phyloP scores from a whole-genome alignment of 768 basidiomycete genomes.

The Sarcodon aspratus region DNA sequence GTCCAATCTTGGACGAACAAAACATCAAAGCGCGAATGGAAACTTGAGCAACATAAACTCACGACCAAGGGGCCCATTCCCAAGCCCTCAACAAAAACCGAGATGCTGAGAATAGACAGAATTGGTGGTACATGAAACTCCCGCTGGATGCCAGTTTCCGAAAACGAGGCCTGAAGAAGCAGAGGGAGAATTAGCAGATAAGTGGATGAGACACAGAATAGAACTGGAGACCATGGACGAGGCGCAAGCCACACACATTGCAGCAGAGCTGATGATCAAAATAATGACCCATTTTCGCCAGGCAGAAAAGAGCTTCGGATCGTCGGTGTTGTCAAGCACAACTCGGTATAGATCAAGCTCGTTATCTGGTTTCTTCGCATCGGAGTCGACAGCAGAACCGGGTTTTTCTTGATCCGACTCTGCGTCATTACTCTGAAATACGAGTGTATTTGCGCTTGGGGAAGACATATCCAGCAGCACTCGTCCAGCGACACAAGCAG shows the following conservation, averaged over 20 bases:
- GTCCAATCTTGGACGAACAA: conserved; percentile 14
- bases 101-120: conserved; percentile 28
- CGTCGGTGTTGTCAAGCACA: conserved; percentile 7
- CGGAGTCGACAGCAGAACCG: too few relatives aligned
- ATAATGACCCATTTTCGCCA: conserved; percentile 12
- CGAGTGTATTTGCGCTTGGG: too few relatives aligned
- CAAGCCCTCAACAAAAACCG: conserved; percentile 25
- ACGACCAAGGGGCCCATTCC: conserved; percentile 19
- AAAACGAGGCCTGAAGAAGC: conserved; percentile 18
- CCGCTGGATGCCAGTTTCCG: conserved; percentile 24
- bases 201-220: not conserved
- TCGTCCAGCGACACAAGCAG: too few relatives aligned
- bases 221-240: conserved; percentile 11
- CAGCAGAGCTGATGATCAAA: conserved; percentile 8
- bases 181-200: not conserved
- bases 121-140: conserved; percentile 25
- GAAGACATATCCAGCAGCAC: too few relatives aligned
- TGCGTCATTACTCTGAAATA: too few relatives aligned
- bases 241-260: conserved; percentile 14
- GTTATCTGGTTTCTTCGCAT: too few relatives aligned
- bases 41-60: not conserved
- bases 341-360: not conserved
- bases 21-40: conserved; percentile 16
- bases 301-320: conserved; percentile 10
- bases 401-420: too few relatives aligned